Conservation (phyloP, 768 basidiomycete species). For the Phlebiopsis flavidoalba region DNA sequence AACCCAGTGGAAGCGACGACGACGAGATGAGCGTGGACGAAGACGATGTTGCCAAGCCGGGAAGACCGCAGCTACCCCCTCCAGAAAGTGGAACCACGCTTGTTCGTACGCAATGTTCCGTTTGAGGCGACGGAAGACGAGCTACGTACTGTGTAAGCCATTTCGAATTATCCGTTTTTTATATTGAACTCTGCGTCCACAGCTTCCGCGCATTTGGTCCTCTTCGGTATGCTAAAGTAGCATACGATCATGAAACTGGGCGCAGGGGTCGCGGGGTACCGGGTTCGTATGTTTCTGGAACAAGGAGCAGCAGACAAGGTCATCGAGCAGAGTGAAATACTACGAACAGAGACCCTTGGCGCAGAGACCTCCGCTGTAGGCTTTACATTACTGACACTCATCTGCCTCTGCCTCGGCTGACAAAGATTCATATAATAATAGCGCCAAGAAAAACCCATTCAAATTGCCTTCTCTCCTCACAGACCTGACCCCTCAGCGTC, state of each 20-base stretch:
- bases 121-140: conserved; percentile 94
- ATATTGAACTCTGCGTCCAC: background rate
- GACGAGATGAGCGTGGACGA: conserved; percentile 26
- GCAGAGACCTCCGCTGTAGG: conserved; percentile 25
- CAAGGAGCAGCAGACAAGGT: conserved; percentile 83
- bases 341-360: conserved; percentile 61
- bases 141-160: conserved; percentile 68
- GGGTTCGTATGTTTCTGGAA: conserved; percentile 99
- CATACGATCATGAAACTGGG: conserved; percentile 75
- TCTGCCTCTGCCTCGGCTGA: background rate
- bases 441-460: conserved; percentile 82
- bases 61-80: conserved; percentile 68
- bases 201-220: conserved; percentile 93
- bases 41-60: conserved; percentile 37
- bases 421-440: conserved; percentile 17
- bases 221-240: conserved; percentile 88
- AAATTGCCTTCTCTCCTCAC: conserved; percentile 84
- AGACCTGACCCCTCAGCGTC: conserved; percentile 88
- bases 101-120: conserved; percentile 90
- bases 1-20: conserved; percentile 22
- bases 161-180: background rate
- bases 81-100: conserved; percentile 88
- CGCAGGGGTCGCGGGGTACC: conserved; percentile 90
- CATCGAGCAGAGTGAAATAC: conserved; percentile 71
- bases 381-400: background rate